Percentiles rank a stretch among this genome's conserved stretches.
Evolutionary conservation across 1,139 yeast genomes (phyloP).

Genomic region (Yamadazyma jaroonii): DNA sequence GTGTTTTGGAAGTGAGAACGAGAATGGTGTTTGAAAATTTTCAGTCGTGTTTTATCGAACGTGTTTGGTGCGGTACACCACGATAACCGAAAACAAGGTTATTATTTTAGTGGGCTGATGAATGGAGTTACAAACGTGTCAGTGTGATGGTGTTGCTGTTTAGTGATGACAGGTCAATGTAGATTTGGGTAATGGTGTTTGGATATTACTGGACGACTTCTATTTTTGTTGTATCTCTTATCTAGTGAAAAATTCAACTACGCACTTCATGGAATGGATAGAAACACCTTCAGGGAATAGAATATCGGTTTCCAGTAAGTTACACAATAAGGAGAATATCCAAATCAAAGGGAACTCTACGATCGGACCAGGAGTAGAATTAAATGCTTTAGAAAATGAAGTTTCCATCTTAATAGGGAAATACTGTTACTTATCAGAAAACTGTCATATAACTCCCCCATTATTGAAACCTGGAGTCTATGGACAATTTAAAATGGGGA

Average conservation of each 20-base stretch:
- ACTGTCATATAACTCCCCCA: constrained; percentile 34
- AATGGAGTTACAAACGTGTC: neutral
- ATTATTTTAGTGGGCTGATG: too few relatives aligned
- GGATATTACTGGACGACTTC: too few relatives aligned
- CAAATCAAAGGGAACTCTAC: constrained; percentile 34
- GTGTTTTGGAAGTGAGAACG: neutral
- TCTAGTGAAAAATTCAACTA: neutral
- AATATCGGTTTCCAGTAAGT: constrained; percentile 46
- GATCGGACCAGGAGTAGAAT: constrained; percentile 24
- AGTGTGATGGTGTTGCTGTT: too few relatives aligned
- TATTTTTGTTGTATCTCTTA: neutral
- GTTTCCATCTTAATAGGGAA: constrained; percentile 52
- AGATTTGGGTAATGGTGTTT: too few relatives aligned
- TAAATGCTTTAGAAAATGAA: constrained; percentile 21
- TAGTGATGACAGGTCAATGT: too few relatives aligned
- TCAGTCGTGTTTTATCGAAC: neutral
- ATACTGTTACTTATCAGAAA: constrained; percentile 38
- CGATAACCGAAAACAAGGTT: neutral
- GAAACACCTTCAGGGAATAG: constrained; percentile 56
- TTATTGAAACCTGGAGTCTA: constrained; percentile 15
- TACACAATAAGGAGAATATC: constrained; percentile 24
- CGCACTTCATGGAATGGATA: constrained; percentile 23
- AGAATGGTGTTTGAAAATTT: constrained; percentile 1
- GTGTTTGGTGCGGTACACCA: neutral
- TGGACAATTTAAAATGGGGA: constrained; percentile 50